Base-by-base conservation (phyloP, 2,329 filamentous ascomycete genomes). In the Exophiala oligosperma region DNA sequence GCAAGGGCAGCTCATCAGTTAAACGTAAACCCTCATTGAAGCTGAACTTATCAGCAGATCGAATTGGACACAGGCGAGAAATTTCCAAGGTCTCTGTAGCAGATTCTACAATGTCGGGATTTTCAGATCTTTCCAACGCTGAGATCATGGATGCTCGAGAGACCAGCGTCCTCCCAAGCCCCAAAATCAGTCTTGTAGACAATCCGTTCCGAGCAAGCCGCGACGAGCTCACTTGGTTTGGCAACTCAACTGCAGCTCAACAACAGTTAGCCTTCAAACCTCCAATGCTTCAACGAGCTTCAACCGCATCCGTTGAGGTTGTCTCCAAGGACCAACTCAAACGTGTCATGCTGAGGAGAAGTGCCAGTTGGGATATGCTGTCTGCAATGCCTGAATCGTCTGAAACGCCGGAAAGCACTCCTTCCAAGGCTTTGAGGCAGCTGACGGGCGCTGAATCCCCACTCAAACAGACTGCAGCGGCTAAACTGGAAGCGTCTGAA, bases 261-360 rank as follows among this genome's bases (percentile, higher is more conserved):
- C 48, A 48, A 11, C 51, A 57, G 32, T 51, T 59, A 32, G 32
- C 52, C 41, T 29, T 44, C 29, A 60, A 46, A 47, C 64, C 65
- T 12, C 59, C 62, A 11, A 57, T 64, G 50, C 44, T 67, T 11
- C 65, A 67, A 35, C 54, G 64, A 43, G 59, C 61, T 9, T 67
- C 69, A 2, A 66, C 62, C 21, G 64, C 66, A n/a, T 70, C 68
- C 29, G 60, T 66, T 43, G 67, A 69, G 48, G 57, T 68, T 43
- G 59, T 64, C 37, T 63, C 66, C 24, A 67, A 64, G 49, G 58
- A 64, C 32, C 57, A 66, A 17, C 46, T 67, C 29, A 65, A 55
- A 52, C 55, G 61, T 47, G 64, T 67, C 23, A 54, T 59, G 37
- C 26, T 66, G 4, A 57, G 40, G 56, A 38, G 59, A 53, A 68